phyloP scores from a whole-genome alignment of 306 rosid genomes.

The Vachellia collinsii region DNA sequence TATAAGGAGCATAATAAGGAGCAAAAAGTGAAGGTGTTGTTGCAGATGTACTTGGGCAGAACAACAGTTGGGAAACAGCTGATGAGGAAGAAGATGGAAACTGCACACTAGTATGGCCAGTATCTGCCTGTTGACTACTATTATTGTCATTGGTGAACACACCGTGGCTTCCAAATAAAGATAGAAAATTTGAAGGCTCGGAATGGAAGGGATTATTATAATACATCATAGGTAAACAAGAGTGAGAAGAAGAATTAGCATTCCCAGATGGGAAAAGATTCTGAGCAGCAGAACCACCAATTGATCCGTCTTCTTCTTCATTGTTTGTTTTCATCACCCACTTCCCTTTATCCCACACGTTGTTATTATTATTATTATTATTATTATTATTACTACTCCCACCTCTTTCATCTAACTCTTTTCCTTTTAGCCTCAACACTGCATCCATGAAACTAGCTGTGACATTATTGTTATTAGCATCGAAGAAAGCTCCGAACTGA shows the following conservation, averaged over 20 bases:
- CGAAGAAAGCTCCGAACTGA: conserved; percentile 39
- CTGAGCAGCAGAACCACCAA: conserved; percentile 43
- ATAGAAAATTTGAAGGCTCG: conserved; percentile 53
- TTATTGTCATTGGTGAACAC: conserved; percentile 31
- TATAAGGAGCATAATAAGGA: conserved; percentile 22
- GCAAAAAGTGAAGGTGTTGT: conserved; percentile 46
- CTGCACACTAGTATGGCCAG: conserved; percentile 36
- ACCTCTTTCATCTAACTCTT: neutral
- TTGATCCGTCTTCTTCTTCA: conserved; percentile 35
- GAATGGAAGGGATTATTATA: conserved; percentile 30
- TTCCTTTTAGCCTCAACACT: neutral
- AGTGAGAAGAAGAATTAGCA: neutral
- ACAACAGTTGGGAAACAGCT: neutral
- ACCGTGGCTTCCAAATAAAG: conserved; percentile 67
- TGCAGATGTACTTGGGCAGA: neutral
- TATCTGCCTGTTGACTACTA: conserved; percentile 36
- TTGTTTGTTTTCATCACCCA: conserved; percentile 56
- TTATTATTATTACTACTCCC: no score
- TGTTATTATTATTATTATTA: neutral
- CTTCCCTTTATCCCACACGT: conserved; percentile 44
- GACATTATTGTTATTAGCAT: neutral
- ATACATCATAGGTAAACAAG: neutral
- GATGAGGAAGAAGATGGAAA: conserved; percentile 35
- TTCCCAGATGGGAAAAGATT: conserved; percentile 53
- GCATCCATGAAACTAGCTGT: neutral